Conservation (phyloP, 2,329 filamentous ascomycete genomes). For the Aureobasidium lini region DNA sequence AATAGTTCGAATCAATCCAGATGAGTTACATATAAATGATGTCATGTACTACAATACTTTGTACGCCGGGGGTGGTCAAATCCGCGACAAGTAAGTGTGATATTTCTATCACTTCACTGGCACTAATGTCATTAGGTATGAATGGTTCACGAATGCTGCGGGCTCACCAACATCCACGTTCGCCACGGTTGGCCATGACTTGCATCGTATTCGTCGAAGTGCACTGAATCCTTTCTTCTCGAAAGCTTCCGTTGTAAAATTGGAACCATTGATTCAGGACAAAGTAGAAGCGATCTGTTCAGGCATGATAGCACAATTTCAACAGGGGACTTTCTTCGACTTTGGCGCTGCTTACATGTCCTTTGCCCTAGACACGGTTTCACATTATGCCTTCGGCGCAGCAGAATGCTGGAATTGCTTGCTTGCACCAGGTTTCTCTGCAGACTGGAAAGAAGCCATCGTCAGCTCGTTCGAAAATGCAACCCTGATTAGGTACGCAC, state of each 20-base stretch:
- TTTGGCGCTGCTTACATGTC: conserved; percentile 21
- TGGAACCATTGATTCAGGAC: conserved; percentile 25
- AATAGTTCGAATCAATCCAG: conserved; percentile 29
- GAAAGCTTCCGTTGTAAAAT: conserved; percentile 7
- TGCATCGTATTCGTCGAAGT: conserved; percentile 35
- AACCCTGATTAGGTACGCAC: conserved; percentile 16
- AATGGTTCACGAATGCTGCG: neutral
- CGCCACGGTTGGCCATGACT: conserved; percentile 31
- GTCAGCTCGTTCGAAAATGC: conserved; percentile 13
- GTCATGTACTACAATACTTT: conserved; percentile 27
- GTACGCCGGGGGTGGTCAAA: conserved; percentile 14
- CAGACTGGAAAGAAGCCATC: conserved; percentile 19
- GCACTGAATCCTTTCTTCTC: conserved; percentile 40
- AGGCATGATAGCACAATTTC: conserved; percentile 18
- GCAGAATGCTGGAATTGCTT: conserved; percentile 17
- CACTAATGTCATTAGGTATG: neutral
- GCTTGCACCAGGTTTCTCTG: conserved; percentile 19
- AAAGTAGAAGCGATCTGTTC: conserved; percentile 25
- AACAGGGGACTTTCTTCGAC: conserved; percentile 8
- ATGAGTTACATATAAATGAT: conserved; percentile 37
- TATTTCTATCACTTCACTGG: neutral
- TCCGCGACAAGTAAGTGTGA: neutral
- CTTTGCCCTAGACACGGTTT: conserved; percentile 31
- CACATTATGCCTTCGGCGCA: conserved; percentile 29
- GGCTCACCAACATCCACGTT: conserved; percentile 18